A percentile compares a stretch with the other conserved stretches of the same genome.
Conservation (phyloP, 2,329 filamentous ascomycete genomes). For the Cladorrhinum sp. region DNA sequence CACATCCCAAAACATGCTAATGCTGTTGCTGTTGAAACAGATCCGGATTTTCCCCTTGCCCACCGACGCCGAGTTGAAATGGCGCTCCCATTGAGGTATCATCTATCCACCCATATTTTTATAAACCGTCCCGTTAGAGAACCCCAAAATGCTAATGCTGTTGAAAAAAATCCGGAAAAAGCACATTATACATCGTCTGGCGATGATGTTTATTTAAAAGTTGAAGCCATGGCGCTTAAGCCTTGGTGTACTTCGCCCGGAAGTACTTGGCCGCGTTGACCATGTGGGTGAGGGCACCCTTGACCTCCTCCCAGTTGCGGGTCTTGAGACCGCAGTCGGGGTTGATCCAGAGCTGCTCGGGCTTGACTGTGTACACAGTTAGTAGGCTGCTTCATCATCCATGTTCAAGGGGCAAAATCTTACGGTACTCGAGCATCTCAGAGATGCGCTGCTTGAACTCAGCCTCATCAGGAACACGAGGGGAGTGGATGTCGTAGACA, state of each 20-base stretch:
- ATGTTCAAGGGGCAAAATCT: constrained; percentile 37
- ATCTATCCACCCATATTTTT: constrained; percentile 28
- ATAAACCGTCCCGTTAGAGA: constrained; percentile 24
- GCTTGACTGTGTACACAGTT: constrained; percentile 35
- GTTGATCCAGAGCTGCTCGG: constrained; percentile 99
- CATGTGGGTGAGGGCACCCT: constrained; percentile 93
- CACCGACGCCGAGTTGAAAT: constrained; percentile 30
- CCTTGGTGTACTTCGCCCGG: constrained; percentile 75
- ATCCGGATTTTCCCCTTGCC: constrained; percentile 27
- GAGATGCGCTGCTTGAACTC: constrained; percentile 97
- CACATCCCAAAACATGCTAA: constrained; percentile 25
- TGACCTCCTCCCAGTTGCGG: constrained; percentile 97
- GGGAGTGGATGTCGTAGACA: constrained; percentile 99
- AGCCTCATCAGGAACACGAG: constrained; percentile 92
- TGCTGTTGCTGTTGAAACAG: constrained; percentile 26
- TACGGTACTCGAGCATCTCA: constrained; percentile 97
- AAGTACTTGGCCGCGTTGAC: constrained; percentile 97
- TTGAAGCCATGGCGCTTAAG: constrained; percentile 19
- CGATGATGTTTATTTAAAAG: constrained; percentile 14
- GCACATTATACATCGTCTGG: constrained; percentile 18
- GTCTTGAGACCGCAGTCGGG: constrained; percentile 99
- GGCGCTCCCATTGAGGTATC: constrained; percentile 28
- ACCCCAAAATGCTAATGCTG: constrained; percentile 30
- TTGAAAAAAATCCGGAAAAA: constrained; percentile 31
- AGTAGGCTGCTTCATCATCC: neutral